phyloP scores from a whole-genome alignment of 768 basidiomycete species.

The Albatrellus ellisii region DNA sequence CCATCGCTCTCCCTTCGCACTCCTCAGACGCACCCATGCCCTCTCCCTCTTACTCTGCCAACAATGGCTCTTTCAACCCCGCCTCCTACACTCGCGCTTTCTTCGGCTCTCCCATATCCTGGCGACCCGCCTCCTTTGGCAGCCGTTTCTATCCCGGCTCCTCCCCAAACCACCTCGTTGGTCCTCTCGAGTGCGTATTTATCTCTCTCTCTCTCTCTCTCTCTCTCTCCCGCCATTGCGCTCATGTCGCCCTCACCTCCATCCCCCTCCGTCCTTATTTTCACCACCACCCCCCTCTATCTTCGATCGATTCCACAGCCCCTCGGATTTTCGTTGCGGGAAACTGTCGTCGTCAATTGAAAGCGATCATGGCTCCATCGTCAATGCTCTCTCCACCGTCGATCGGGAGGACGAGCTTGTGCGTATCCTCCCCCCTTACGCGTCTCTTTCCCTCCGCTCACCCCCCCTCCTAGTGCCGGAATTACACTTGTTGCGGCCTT shows the following conservation, averaged over 20 bases:
- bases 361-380: conserved; percentile 42
- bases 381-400: conserved; percentile 54
- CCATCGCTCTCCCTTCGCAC: conserved; percentile 28
- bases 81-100: conserved; percentile 57
- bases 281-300: background rate
- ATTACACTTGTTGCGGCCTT: conserved; percentile 85
- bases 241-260: background rate
- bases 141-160: conserved; percentile 49
- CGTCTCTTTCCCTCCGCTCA: conserved; percentile 3
- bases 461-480: conserved; percentile 42
- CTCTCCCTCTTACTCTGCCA: conserved; percentile 35
- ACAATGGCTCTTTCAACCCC: conserved; percentile 42
- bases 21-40: conserved; percentile 22
- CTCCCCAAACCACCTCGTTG: conserved; percentile 43
- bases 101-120: conserved; percentile 62
- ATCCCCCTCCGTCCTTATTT: background rate
- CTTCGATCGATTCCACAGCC: conserved; percentile 16
- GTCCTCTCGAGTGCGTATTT: conserved; percentile 49
- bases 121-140: conserved; percentile 54
- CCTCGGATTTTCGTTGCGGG: conserved; percentile 30
- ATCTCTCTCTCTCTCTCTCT: background rate
- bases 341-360: conserved; percentile 43
- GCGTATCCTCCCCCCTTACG: conserved; percentile 17
- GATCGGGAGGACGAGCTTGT: conserved; percentile 67
- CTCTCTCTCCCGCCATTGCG: background rate